Conservation (phyloP, 371 early-diverging fungal species). For the Mortierella sp. region DNA sequence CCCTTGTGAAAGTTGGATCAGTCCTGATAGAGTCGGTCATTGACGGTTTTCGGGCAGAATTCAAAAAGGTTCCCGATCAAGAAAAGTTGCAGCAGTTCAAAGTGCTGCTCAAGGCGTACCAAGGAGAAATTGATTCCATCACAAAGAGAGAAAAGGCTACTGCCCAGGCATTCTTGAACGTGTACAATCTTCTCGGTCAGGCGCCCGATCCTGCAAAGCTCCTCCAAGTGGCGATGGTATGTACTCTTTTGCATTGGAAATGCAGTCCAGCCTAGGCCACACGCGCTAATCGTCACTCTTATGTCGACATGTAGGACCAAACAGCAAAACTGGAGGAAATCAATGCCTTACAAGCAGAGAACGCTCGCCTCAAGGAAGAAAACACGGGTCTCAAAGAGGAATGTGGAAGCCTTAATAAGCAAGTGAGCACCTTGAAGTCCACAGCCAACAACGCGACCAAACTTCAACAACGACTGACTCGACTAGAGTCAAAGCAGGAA, state of each 20-base stretch:
- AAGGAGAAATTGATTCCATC: conserved; percentile 89
- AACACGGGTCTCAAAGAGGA: conserved; percentile 67
- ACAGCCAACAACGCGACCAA: conserved; percentile 62
- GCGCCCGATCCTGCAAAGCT: conserved; percentile 84
- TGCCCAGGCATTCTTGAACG: conserved; percentile 82
- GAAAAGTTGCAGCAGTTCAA: conserved; percentile 82
- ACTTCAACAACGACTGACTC: conserved; percentile 65
- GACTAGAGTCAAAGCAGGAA: conserved; percentile 57
- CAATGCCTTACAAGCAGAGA: conserved; percentile 59
- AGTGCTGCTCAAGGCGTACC: conserved; percentile 84
- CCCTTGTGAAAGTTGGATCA: background rate
- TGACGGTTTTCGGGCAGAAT: conserved; percentile 64
- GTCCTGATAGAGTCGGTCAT: too few relatives aligned
- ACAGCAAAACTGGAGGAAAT: conserved; percentile 62
- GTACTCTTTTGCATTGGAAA: background rate
- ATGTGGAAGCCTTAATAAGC: conserved; percentile 57
- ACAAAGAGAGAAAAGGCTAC: conserved; percentile 86
- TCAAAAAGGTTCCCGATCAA: conserved; percentile 81
- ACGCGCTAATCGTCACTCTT: too few relatives aligned
- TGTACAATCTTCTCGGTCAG: conserved; percentile 84
- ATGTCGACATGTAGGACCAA: conserved; percentile 62
- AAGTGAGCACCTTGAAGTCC: conserved; percentile 52
- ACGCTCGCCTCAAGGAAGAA: too few relatives aligned
- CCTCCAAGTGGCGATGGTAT: conserved; percentile 45
- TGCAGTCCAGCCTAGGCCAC: too few relatives aligned